Conservation (phyloP, 352 stramenopile species). For the Phytophthora podocarpi region DNA sequence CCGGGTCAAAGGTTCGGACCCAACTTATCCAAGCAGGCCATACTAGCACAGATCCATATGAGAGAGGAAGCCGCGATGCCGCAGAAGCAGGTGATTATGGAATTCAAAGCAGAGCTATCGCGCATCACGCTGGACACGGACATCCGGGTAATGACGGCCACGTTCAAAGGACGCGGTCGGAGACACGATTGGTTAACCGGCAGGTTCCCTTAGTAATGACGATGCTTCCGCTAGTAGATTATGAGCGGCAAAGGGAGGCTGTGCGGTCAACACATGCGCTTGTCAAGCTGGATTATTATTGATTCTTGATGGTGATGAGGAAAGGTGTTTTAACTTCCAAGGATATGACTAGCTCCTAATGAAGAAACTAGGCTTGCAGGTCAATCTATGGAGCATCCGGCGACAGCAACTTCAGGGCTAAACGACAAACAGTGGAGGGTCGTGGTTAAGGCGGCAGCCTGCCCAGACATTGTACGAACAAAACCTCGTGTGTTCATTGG, state of each 20-base stretch:
- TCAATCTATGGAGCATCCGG: neutral
- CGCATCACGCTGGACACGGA: neutral
- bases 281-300: neutral
- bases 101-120: neutral
- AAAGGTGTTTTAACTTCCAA: neutral
- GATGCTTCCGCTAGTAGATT: neutral
- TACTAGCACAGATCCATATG: neutral
- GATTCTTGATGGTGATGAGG: neutral
- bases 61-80: neutral
- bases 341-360: neutral
- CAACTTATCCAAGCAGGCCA: neutral
- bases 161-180: neutral
- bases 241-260: neutral
- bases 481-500: no score
- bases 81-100: neutral
- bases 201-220: neutral
- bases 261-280: neutral
- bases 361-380: neutral
- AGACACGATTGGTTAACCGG: neutral
- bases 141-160: neutral
- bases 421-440: constrained; percentile 10
- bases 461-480: no score
- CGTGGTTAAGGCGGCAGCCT: neutral
- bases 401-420: neutral
- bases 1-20: neutral